Percentiles rank a stretch among this genome's conserved stretches.
These are phyloP conservation scores for Cadophora gregata DNA, from an alignment of 2,329 filamentous ascomycete species.

Conservation along the genomic window DNA sequence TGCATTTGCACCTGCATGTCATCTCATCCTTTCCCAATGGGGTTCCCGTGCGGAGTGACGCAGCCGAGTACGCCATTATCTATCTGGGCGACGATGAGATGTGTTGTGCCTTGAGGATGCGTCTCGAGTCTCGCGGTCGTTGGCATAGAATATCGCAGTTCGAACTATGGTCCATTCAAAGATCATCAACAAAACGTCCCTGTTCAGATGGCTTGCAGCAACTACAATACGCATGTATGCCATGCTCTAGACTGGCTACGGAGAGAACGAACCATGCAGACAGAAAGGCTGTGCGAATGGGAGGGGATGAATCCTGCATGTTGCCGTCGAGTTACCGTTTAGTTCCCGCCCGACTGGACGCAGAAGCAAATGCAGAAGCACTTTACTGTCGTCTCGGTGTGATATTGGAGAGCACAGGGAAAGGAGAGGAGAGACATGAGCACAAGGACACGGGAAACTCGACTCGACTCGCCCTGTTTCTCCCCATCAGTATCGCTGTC, in stretches of 20 bases:
- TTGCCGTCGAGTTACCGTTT: neutral
- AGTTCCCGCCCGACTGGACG: conserved; percentile 15
- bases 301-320: neutral
- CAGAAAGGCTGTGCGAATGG: neutral
- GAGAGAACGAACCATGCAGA: neutral
- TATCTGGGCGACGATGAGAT: neutral
- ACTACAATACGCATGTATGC: neutral
- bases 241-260: neutral
- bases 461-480: neutral
- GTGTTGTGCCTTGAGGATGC: conserved; percentile 2
- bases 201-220: conserved; percentile 9
- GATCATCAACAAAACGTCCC: neutral
- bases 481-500: neutral
- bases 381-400: neutral
- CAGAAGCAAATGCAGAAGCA: neutral
- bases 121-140: neutral
- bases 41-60: conserved; percentile 3
- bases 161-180: neutral
- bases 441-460: neutral
- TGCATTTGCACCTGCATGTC: neutral
- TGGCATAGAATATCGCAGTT: neutral
- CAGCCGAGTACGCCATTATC: conserved; percentile 15
- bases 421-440: too few species aligned
- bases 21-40: conserved; percentile 13
- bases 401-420: neutral